Conservation (phyloP, 1,284 basidiomycete species). For the Puccinia coronata region DNA sequence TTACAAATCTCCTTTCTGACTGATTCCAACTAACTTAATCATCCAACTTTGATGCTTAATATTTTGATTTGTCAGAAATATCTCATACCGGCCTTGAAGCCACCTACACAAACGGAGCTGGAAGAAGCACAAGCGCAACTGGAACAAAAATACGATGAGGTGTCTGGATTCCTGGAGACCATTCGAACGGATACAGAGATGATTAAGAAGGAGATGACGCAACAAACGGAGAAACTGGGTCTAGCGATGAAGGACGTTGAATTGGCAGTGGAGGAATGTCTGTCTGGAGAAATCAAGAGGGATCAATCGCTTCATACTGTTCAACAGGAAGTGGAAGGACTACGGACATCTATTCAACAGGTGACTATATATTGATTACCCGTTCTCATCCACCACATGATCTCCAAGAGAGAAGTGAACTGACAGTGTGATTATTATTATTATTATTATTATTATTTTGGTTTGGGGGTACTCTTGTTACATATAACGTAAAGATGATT, state of each 20-base stretch:
- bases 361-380: constrained; percentile 12
- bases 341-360: constrained; percentile 15
- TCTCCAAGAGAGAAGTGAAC: not conserved
- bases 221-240: constrained; percentile 28
- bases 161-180: constrained; percentile 8
- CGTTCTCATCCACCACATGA: not conserved
- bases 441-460: no score
- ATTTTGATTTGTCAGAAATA: constrained; percentile 16
- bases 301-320: constrained; percentile 34
- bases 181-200: constrained; percentile 33
- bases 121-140: constrained; percentile 36
- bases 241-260: constrained; percentile 35
- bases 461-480: not conserved
- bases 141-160: constrained; percentile 41
- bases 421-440: no score
- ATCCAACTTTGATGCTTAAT: not conserved
- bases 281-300: constrained; percentile 32
- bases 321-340: constrained; percentile 21
- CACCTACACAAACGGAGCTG: constrained; percentile 44
- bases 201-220: constrained; percentile 18
- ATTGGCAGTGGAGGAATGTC: constrained; percentile 29
- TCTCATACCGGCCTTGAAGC: constrained; percentile 31
- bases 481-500: constrained; percentile 16
- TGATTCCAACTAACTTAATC: no score
- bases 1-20: no score